phyloP scores from a whole-genome alignment of 768 basidiomycete genomes.

The Dacryopinax primogenitus region DNA sequence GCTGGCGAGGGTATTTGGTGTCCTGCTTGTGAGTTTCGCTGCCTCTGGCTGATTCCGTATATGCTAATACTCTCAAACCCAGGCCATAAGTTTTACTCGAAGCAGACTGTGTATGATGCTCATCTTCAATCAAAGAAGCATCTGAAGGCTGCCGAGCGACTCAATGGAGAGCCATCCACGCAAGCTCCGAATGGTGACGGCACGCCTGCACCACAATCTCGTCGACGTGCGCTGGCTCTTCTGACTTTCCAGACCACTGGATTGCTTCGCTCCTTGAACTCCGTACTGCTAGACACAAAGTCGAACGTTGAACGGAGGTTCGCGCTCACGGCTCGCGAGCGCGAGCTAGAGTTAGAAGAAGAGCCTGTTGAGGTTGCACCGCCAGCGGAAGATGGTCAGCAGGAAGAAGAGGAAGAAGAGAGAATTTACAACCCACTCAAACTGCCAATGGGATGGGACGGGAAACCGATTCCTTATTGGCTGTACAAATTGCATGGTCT shows the following conservation, averaged over 20 bases:
- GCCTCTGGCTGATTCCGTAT: constrained; percentile 4
- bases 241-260: constrained; percentile 56
- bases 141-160: constrained; percentile 72
- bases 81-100: constrained; percentile 93
- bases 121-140: constrained; percentile 95
- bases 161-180: constrained; percentile 29
- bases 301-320: constrained; percentile 93
- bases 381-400: constrained; percentile 36
- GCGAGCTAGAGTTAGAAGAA: constrained; percentile 84
- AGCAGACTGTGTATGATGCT: constrained; percentile 95
- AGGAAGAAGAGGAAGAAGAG: constrained; percentile 84
- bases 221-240: constrained; percentile 52
- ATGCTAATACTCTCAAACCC: constrained; percentile 8
- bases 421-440: constrained; percentile 97
- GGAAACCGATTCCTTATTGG: constrained; percentile 99
- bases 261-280: constrained; percentile 50
- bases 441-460: constrained; percentile 93
- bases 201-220: constrained; percentile 26
- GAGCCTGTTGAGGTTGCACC: constrained; percentile 37
- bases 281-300: constrained; percentile 74
- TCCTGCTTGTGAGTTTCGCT: constrained; percentile 58
- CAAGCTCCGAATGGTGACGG: constrained; percentile 16
- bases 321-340: constrained; percentile 92
- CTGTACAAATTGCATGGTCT: constrained; percentile 94
- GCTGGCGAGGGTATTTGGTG: constrained; percentile 78